Evolutionary conservation across 163 green algal species (phyloP).

Genomic region (Smithsoniella earleae): DNA sequence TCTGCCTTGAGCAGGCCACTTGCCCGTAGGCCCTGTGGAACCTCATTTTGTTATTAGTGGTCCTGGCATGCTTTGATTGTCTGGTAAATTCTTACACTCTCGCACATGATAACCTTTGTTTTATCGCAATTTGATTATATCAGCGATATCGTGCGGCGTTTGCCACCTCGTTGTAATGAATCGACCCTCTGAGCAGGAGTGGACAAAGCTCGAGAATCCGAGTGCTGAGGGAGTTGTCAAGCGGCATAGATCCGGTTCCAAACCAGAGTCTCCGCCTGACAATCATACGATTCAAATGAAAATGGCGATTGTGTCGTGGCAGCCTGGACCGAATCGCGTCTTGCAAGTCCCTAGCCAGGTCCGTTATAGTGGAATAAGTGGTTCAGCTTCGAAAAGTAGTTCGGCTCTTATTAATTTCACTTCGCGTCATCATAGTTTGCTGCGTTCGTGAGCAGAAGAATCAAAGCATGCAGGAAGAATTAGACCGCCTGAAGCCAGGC

Average conservation of each 20-base stretch:
- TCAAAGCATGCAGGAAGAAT: neutral
- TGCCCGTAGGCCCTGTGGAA: neutral
- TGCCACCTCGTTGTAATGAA: too few species aligned
- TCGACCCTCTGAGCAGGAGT: too few species aligned
- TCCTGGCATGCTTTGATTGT: neutral
- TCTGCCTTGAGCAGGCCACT: neutral
- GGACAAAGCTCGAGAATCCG: slow-evolving; percentile 75
- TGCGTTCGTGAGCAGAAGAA: neutral
- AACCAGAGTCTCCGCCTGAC: slow-evolving; percentile 61
- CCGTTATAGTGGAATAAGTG: slow-evolving; percentile 1
- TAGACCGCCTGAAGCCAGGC: neutral
- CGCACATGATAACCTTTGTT: too few species aligned
- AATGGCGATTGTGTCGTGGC: slow-evolving; percentile 93
- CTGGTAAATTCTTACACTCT: too few species aligned
- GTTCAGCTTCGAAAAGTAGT: neutral
- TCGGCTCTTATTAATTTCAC: too few species aligned
- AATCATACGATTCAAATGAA: slow-evolving; percentile 64
- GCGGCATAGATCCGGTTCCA: slow-evolving; percentile 60
- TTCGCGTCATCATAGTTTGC: neutral
- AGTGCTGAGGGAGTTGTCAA: slow-evolving; percentile 71
- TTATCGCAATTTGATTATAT: too few species aligned
- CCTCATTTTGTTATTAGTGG: neutral
- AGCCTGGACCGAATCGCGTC: slow-evolving; percentile 76
- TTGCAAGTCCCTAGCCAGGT: slow-evolving; percentile 69
- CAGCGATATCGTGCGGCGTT: too few species aligned